Evolutionary conservation across 345 rosid genomes (phyloP).

Genomic region (Cardamine chenopodiifolia): DNA sequence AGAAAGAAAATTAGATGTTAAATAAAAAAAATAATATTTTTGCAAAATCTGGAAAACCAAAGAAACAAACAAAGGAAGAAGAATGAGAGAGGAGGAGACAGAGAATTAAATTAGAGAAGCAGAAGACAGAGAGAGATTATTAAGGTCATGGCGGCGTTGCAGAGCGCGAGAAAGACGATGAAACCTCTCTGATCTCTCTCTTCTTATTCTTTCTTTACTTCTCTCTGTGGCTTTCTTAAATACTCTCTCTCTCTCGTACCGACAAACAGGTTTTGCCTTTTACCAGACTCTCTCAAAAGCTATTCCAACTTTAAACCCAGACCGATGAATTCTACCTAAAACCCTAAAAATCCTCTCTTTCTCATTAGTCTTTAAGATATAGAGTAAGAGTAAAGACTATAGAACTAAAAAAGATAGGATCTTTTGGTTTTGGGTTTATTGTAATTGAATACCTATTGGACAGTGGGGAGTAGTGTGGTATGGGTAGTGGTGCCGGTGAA

Average conservation of each 20-base stretch:
- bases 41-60: constrained; percentile 39
- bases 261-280: constrained; percentile 40
- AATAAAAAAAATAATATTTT: background rate
- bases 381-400: constrained; percentile 11
- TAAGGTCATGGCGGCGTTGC: constrained; percentile 81
- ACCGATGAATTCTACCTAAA: constrained; percentile 34
- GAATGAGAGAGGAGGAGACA: constrained; percentile 46
- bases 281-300: constrained; percentile 26
- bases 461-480: constrained; percentile 4
- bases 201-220: constrained; percentile 16
- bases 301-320: constrained; percentile 32
- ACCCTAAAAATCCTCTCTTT: constrained; percentile 25
- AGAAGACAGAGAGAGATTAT: constrained; percentile 43
- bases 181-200: constrained; percentile 40
- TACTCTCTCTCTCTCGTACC: constrained; percentile 36
- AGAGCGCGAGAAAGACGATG: constrained; percentile 48
- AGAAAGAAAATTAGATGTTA: background rate
- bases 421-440: constrained; percentile 14
- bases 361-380: constrained; percentile 20
- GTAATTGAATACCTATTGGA: background rate
- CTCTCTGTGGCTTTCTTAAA: constrained; percentile 17
- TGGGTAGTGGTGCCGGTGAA: constrained; percentile 31
- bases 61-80: constrained; percentile 24
- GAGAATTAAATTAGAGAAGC: constrained; percentile 48
- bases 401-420: background rate